Evolutionary conservation across 345 rosid species (phyloP).

Genomic region (Brassica carinata): DNA sequence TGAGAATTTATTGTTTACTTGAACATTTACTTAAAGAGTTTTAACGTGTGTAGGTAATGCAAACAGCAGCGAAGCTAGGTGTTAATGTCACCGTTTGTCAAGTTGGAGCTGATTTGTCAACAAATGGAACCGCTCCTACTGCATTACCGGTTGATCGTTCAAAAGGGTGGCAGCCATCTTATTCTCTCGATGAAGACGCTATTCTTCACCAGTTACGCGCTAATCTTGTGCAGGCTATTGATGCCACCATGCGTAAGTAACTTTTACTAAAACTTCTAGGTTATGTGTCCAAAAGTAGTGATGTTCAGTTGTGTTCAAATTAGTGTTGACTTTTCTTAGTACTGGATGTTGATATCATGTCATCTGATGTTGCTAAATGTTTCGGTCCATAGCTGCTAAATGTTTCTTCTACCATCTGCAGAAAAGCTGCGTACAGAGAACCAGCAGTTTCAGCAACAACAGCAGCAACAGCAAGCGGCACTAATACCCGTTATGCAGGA

Average conservation of each 20-base stretch:
- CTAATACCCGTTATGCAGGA: conserved; percentile 72
- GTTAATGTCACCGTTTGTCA: conserved; percentile 64
- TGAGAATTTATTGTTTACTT: conserved; percentile 24
- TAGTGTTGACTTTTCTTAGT: not conserved
- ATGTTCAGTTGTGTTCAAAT: not conserved
- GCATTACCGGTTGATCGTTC: conserved; percentile 58
- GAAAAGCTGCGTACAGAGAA: conserved; percentile 58
- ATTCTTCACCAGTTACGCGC: conserved; percentile 78
- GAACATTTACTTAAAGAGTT: not conserved
- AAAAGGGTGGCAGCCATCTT: conserved; percentile 81
- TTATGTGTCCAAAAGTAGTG: conserved; percentile 9
- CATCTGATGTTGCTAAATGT: not conserved
- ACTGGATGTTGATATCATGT: not conserved
- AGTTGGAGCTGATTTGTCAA: conserved; percentile 65
- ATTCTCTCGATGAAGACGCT: conserved; percentile 80
- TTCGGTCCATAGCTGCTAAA: conserved; percentile 12
- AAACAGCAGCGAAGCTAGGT: conserved; percentile 79
- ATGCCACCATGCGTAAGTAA: conserved; percentile 65
- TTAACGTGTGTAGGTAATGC: conserved; percentile 65
- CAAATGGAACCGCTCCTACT: conserved; percentile 50
- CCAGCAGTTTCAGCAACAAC: conserved; percentile 49
- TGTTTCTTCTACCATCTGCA: conserved; percentile 43
- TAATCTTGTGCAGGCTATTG: conserved; percentile 75
- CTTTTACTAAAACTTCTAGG: conserved; percentile 4
- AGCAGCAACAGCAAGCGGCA: conserved; percentile 67